Percentiles rank a stretch among this genome's conserved stretches.
Conservation (phyloP, 768 basidiomycete species). For the Mrakia frigida region DNA sequence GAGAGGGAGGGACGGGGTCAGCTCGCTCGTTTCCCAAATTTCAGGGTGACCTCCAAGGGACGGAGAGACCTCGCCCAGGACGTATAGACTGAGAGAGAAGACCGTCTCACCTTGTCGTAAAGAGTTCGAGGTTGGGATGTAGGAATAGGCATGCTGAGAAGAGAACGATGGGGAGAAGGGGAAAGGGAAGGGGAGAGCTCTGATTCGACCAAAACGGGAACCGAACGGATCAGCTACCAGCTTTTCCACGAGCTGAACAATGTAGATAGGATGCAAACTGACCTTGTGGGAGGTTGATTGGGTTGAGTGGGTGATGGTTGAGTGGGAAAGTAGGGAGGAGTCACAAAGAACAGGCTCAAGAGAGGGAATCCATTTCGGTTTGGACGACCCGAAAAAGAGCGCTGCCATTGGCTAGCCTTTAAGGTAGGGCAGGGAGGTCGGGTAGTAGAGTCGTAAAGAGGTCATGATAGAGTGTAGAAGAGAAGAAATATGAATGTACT, state of each 20-base stretch:
- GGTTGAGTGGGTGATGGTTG: conserved; percentile 8
- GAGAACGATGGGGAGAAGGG: neutral
- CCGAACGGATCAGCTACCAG: neutral
- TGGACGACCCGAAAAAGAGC: neutral
- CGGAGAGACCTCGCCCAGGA: too few relatives aligned
- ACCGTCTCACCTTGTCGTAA: conserved; percentile 90
- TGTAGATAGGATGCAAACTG: neutral
- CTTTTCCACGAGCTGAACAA: neutral
- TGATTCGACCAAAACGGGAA: neutral
- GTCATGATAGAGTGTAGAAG: too few relatives aligned
- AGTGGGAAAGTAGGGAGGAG: neutral
- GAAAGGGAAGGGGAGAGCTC: neutral
- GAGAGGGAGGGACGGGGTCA: conserved; percentile 3
- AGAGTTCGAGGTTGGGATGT: conserved; percentile 69
- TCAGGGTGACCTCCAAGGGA: neutral
- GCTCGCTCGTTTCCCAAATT: neutral
- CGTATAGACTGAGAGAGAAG: too few relatives aligned
- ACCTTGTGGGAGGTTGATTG: neutral
- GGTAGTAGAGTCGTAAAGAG: too few relatives aligned
- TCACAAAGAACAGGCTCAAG: neutral
- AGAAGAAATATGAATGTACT: too few relatives aligned
- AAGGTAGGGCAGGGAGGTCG: too few relatives aligned
- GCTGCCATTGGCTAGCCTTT: too few relatives aligned
- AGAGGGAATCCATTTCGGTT: neutral
- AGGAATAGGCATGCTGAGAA: conserved; percentile 55